Base-by-base conservation (phyloP, 768 basidiomycete species). In the Podaxis sp. region DNA sequence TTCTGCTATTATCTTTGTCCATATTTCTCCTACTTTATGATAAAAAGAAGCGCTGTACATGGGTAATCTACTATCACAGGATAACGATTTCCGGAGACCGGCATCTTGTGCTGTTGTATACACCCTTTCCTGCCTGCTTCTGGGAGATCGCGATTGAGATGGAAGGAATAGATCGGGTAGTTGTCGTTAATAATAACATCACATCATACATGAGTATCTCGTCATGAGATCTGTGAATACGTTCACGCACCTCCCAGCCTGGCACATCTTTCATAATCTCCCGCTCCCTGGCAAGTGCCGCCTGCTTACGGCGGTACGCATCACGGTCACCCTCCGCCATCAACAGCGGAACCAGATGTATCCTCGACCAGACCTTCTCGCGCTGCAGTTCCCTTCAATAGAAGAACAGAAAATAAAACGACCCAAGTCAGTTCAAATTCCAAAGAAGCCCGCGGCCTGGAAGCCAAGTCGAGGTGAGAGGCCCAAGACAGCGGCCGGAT, bases 261-360 rank as follows among this genome's bases (percentile, higher is more conserved):
- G 83, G 82, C 56, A 98, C 95, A 68, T 94, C 91, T 76, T 91
- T 93, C 96, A 98, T 98, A 70, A 98, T 93, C 77, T 87, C 91
- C 76, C 80, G 82, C 77, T 99, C 97, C 52, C 93, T 77, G 28
- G 79, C 88, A 59, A 89, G 56, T 54, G 87, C 87, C n/a, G 92
- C 94, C 71, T 88, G 84, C 70, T 88, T 78, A 42, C 93, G 85
- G 64, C 93, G 83, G 79, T 92, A 95, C 61, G 83, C 81, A 74
- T 96, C 94, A 60, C 97, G 89, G 79, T 99, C 96, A 3, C 88
- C 88, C 74, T 99, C 96, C 42, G 96, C 96, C 68, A 96, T 82
- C 52, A 99, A 82, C 62, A 98, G 74, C 9, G 96, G 97, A 36
- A 95, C 89, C 38, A 97, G 84, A 79, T 99, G 88, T 72, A 99